A percentile compares a stretch with the other conserved stretches of the same genome.
Conservation (phyloP, 208 protist species). For the Phytomonas serpens region DNA sequence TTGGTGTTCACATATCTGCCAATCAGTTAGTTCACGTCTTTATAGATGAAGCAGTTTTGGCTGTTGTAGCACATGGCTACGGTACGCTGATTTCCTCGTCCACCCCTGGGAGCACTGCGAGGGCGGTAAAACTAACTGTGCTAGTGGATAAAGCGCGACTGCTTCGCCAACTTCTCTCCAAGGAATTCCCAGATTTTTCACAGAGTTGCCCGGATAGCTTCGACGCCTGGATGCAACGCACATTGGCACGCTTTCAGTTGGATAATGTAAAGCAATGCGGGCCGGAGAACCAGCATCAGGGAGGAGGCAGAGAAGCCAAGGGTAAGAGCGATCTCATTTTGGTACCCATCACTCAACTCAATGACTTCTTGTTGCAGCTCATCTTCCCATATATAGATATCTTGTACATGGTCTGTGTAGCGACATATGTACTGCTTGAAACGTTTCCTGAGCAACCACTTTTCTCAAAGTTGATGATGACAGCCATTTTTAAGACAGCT, state of each 20-base stretch:
- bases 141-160: constrained; percentile 37
- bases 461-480: constrained; percentile 16
- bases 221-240: constrained; percentile 54
- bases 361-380: constrained; percentile 44
- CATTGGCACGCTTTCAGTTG: constrained; percentile 31
- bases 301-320: neutral
- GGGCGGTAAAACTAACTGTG: constrained; percentile 21
- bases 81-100: constrained; percentile 4
- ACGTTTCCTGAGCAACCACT: constrained; percentile 15
- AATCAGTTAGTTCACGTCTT: constrained; percentile 89
- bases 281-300: neutral
- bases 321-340: constrained; percentile 9
- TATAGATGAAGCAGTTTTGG: constrained; percentile 67
- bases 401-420: constrained; percentile 26
- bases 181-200: constrained; percentile 70
- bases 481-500: constrained; percentile 15
- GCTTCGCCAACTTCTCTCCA: constrained; percentile 44
- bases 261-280: neutral
- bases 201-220: constrained; percentile 40
- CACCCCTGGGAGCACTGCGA: neutral
- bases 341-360: constrained; percentile 29
- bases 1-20: constrained; percentile 62
- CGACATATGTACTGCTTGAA: constrained; percentile 16
- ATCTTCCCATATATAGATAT: constrained; percentile 51
- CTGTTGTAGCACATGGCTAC: constrained; percentile 38